Percentiles rank a stretch among this genome's conserved stretches.
These are phyloP conservation scores for Adansonia madagascariensis DNA, from an alignment of 441 rosid genomes.

Conservation along the genomic window DNA sequence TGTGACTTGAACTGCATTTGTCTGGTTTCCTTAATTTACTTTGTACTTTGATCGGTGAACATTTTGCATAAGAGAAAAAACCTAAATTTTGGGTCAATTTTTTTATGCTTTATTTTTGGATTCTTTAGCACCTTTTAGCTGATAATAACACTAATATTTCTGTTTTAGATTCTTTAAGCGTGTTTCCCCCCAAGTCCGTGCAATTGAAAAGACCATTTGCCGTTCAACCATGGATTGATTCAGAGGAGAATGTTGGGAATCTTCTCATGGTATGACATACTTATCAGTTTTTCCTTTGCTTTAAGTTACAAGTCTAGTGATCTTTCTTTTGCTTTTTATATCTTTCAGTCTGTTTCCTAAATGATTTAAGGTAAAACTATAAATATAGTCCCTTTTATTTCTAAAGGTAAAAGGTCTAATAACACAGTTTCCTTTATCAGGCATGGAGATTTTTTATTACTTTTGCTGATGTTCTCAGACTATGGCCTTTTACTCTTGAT, in stretches of 20 bases:
- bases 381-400: slow-evolving; percentile 18
- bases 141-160: slow-evolving; percentile 22
- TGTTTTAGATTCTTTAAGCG: slow-evolving; percentile 64
- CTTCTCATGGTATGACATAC: slow-evolving; percentile 81
- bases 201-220: slow-evolving; percentile 75
- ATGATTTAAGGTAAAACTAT: slow-evolving; percentile 23
- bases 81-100: not conserved
- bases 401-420: slow-evolving; percentile 18
- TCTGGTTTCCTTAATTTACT: not conserved
- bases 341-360: slow-evolving; percentile 28
- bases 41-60: not conserved
- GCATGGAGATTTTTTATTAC: slow-evolving; percentile 95
- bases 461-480: slow-evolving; percentile 88
- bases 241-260: slow-evolving; percentile 84
- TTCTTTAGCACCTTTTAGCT: slow-evolving; percentile 8
- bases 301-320: not conserved
- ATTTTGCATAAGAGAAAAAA: not conserved
- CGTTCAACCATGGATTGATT: slow-evolving; percentile 85
- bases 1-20: slow-evolving; percentile 14
- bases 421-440: slow-evolving; percentile 47
- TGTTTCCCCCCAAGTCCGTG: slow-evolving; percentile 75
- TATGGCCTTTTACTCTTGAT: slow-evolving; percentile 98
- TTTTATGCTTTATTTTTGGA: slow-evolving; percentile 6
- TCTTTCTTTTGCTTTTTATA: slow-evolving; percentile 26
- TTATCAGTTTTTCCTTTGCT: slow-evolving; percentile 21